Evolutionary conservation across 306 rosid species (phyloP).

Genomic region (Prinsepia uniflora): DNA sequence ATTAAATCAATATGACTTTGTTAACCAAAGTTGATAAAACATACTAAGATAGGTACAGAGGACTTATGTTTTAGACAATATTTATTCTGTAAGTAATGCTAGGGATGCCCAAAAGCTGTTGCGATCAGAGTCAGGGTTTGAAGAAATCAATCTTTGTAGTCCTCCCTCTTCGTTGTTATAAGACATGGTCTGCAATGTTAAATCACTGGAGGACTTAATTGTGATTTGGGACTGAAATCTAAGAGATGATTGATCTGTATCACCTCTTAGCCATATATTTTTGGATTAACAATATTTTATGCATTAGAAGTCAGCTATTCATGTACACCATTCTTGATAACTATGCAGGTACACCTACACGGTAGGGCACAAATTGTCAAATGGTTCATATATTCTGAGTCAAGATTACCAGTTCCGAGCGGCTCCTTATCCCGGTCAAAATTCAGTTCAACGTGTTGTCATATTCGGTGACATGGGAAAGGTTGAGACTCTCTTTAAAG

Average conservation of each 20-base stretch:
- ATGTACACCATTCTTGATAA: too few species aligned
- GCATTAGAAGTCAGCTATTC: too few species aligned
- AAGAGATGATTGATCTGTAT: too few species aligned
- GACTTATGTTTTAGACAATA: neutral
- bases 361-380: conserved; percentile 58
- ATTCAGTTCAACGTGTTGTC: conserved; percentile 68
- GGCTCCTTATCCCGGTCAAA: conserved; percentile 84
- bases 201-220: too few species aligned
- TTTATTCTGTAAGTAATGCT: neutral
- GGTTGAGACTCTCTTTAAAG: conserved; percentile 32
- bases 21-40: neutral
- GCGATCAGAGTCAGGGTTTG: too few species aligned
- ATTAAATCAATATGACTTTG: neutral
- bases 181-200: too few species aligned
- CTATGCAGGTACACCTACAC: conserved; percentile 71
- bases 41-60: neutral
- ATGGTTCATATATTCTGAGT: conserved; percentile 62
- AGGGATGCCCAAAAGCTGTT: neutral
- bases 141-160: too few species aligned
- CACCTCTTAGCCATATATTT: too few species aligned
- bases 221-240: too few species aligned
- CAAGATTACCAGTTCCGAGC: conserved; percentile 57
- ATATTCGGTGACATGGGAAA: conserved; percentile 92
- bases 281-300: too few species aligned
- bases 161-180: too few species aligned